phyloP scores from a whole-genome alignment of 768 basidiomycete species.

The Rhizopogon vesiculosus region DNA sequence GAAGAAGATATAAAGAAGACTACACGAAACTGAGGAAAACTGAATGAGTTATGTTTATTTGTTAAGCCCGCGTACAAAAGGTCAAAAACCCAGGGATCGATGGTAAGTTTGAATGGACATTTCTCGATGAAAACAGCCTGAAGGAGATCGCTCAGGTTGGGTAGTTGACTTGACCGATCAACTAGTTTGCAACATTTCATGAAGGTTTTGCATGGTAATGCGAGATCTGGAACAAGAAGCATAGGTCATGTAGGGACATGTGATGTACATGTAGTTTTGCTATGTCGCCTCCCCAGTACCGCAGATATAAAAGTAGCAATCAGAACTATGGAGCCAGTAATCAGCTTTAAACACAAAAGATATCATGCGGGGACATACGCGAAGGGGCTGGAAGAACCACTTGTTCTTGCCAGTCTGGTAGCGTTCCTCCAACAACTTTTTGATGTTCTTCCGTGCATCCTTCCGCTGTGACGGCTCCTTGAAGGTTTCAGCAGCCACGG shows the following conservation, averaged over 20 bases:
- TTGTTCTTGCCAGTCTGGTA: slow-evolving; percentile 94
- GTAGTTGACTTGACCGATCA: no score
- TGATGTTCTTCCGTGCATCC: slow-evolving; percentile 92
- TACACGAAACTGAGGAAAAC: no score
- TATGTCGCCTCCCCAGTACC: slow-evolving; percentile 13
- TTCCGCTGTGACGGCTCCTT: slow-evolving; percentile 96
- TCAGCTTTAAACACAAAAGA: slow-evolving; percentile 2
- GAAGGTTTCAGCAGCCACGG: slow-evolving; percentile 85
- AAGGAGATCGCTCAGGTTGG: no score
- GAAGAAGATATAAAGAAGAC: no score
- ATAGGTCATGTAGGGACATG: slow-evolving; percentile 26
- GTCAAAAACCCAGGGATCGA: no score
- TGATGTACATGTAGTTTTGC: slow-evolving; percentile 36
- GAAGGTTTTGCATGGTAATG: no score
- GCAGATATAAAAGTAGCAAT: slow-evolving; percentile 12
- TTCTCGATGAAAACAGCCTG: no score
- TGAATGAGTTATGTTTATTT: no score
- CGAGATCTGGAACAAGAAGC: slow-evolving; percentile 8
- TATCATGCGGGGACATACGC: slow-evolving; percentile 41
- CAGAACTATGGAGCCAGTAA: slow-evolving; percentile 26
- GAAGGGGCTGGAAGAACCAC: slow-evolving; percentile 92
- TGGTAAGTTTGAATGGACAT: no score
- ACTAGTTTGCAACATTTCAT: no score
- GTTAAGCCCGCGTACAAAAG: no score
- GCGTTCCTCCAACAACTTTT: slow-evolving; percentile 94